Conservation (phyloP, 208 protist genomes). For the Trichomonas tenax region DNA sequence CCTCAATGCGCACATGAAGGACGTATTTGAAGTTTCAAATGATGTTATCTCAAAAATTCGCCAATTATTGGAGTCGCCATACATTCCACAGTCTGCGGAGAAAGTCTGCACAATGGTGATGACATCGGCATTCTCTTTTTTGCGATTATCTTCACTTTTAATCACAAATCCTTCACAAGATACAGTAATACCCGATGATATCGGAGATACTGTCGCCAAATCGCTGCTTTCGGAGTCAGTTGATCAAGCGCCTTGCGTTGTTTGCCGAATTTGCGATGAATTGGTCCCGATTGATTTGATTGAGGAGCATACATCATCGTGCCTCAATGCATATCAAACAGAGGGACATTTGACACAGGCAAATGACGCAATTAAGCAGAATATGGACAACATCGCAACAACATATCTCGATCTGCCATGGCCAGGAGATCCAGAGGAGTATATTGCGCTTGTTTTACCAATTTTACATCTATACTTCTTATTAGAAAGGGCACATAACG, state of each 20-base stretch:
- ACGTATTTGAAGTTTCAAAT: not conserved
- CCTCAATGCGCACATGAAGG: not conserved
- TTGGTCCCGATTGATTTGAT: not conserved
- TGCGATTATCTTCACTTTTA: not conserved
- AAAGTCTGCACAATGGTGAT: not conserved
- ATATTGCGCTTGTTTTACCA: not conserved
- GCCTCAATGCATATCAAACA: not conserved
- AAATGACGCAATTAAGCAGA: not conserved
- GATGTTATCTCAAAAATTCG: not conserved
- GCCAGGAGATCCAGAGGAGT: not conserved
- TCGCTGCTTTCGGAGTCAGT: not conserved
- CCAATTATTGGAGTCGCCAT: not conserved
- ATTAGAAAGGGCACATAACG: not conserved
- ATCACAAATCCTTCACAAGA: not conserved
- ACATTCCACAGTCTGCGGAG: not conserved
- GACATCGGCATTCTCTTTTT: not conserved
- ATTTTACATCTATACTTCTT: not conserved
- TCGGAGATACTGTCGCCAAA: not conserved
- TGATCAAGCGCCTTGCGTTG: not conserved
- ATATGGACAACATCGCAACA: not conserved
- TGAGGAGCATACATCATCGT: not conserved
- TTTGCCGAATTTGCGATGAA: conserved; percentile 12
- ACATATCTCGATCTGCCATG: not conserved
- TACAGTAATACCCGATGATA: not conserved
- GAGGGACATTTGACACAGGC: not conserved